Evolutionary conservation across 2,329 filamentous ascomycete genomes (phyloP), one percentile per base, ranked within the genome.

Genomic region (Cordyceps cicadae): DNA sequence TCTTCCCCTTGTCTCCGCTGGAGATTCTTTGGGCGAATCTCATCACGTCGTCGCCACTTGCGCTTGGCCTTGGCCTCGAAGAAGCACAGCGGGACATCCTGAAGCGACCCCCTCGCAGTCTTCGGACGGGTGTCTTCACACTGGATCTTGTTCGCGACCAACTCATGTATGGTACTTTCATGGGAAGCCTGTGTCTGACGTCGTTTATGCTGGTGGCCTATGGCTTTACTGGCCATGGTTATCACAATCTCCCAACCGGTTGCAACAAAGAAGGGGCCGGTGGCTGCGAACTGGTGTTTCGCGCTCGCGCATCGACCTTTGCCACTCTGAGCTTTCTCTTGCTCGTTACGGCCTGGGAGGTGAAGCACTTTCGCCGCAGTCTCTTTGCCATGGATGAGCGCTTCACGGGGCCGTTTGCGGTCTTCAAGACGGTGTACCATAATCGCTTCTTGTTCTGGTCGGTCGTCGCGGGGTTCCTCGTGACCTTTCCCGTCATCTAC

Each of bases 11-110:
- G 15, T 86, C 86, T 0, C 87, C 87, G 0, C 80, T 90, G 4
- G 87, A 90, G 68, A 89, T 90, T 67, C 80, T 90, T 37, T 90
- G 87, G 87, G 86, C 88, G 64, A 90, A 90, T 69, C 83, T 90
- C 68, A 81, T 90, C 58, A 90, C 87, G 1, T 88, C 85, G 1
- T 87, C 84, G 7, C 82, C 89, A 66, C 79, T 88, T 1, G 88
- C 88, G 48, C 84, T 90, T 66, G 87, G 87, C 58, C 79, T 91
- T 0, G 88, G 87, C 6, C 83, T 90, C 62, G 88, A 90, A 68
- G 79, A 85, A 61, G 86, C 86, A 0, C 81, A 85, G 37, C 82
- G 85, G 0, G 87, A 90, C 69, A 84, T 90, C 63, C 82, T 90
- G 68, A 70, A 76, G 6, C 84, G 87, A 0, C 84, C 86, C 1